Evolutionary conservation across 306 rosid genomes (phyloP).

Genomic region (Cicer judaicum): DNA sequence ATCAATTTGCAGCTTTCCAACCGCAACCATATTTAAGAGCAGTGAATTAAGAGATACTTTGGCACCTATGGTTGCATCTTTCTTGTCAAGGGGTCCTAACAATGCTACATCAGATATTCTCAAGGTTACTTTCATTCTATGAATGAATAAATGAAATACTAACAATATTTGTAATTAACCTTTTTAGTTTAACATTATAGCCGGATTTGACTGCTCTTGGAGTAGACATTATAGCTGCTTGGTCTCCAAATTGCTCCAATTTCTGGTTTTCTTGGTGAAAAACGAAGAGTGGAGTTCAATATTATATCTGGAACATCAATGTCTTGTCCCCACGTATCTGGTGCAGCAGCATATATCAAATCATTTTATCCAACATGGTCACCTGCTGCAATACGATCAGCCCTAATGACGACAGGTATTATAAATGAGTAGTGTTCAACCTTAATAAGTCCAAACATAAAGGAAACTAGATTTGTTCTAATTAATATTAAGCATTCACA

Average conservation of each 20-base stretch:
- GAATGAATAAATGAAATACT: background rate
- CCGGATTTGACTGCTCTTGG: conserved; percentile 53
- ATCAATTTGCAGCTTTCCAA: conserved; percentile 31
- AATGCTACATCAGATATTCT: background rate
- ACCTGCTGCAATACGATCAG: conserved; percentile 40
- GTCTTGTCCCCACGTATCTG: conserved; percentile 45
- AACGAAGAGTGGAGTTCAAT: background rate
- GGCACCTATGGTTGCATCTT: conserved; percentile 41
- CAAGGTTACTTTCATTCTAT: background rate
- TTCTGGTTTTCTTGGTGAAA: background rate
- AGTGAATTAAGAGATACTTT: conserved; percentile 27
- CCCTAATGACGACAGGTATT: conserved; percentile 46
- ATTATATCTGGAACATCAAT: conserved; percentile 47
- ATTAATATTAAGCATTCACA: no score
- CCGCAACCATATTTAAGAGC: conserved; percentile 42
- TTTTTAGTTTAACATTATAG: conserved; percentile 21
- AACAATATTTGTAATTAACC: background rate
- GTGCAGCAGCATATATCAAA: conserved; percentile 30
- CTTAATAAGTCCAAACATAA: no score
- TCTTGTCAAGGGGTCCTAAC: background rate
- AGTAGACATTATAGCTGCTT: conserved; percentile 49
- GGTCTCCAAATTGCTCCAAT: conserved; percentile 37
- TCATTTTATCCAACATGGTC: conserved; percentile 47
- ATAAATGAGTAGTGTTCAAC: background rate
- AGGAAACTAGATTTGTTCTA: no score